Evolutionary conservation across 108 stramenopile genomes (phyloP), one percentile per base, ranked within the genome.

Genomic region (Cyclostephanos tholiformis): DNA sequence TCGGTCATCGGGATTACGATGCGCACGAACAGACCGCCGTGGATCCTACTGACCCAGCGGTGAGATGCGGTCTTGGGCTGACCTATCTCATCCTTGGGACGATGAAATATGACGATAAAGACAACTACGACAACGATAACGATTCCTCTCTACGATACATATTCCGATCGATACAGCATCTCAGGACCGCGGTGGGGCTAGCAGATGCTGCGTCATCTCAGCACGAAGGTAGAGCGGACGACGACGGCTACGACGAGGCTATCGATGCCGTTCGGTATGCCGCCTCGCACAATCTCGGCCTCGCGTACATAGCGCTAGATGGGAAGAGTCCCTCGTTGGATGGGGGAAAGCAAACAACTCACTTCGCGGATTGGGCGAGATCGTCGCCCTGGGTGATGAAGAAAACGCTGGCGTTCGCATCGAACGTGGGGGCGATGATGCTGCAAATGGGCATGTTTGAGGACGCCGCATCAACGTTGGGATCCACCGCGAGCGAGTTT

Each of bases 221-320:
- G 17, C 38, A 20, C n/a, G 38, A 64, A 38, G 23, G n/a, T 5
- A 23, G 26, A n/a, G 27, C 36, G 16, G 38, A 48, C 44, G 20
- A 38, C 36, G 19, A n/a, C 27, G 48, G 50, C 10, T 8, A 16
- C 8, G 49, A 49, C 4, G 44, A 67, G 39, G 32, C 43, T 44
- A 30, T 67, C 23, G 51, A 36, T 53, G 29, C 36, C 41, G 59
- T 75, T 13, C 49, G 69, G 39, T 39, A 62, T 35, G 80, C 80
- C 16, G 69, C 80, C 23, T 49, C 66, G 48, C 65, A 82, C 57
- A 82, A 82, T 65, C 73, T 82, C 52, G 80, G 74, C 49, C 59
- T 75, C 5, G 73, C 74, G 17, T 57, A 74, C 65, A 53, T 82
- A 25, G 43, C 58, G 22, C 74, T 82, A 19, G 80, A 71, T 39